A percentile compares a stretch with the other conserved stretches of the same genome.
These are phyloP conservation scores for Xylaria digitata DNA, from an alignment of 2,329 filamentous ascomycete genomes.

Conservation along the genomic window DNA sequence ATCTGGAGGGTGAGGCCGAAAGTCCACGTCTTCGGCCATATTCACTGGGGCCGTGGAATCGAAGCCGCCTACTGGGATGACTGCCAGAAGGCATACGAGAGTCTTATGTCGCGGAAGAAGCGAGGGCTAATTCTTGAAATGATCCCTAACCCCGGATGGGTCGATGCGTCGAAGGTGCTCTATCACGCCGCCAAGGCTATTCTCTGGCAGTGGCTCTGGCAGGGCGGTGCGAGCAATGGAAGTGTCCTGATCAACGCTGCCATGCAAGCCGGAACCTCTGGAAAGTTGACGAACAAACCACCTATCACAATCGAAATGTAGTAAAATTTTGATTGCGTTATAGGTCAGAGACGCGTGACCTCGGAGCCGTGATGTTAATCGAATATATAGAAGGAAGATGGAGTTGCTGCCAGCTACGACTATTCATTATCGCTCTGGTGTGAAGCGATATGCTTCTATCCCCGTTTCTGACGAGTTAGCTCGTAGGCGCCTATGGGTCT, in stretches of 20 bases:
- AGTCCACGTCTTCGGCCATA: conserved; percentile 86
- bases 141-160: conserved; percentile 59
- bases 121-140: conserved; percentile 60
- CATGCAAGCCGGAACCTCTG: conserved; percentile 66
- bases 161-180: conserved; percentile 59
- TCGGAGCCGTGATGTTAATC: background rate
- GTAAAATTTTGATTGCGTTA: background rate
- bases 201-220: conserved; percentile 68
- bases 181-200: conserved; percentile 60
- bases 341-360: background rate
- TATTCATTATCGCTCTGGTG: background rate
- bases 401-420: background rate
- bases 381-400: background rate
- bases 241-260: conserved; percentile 68
- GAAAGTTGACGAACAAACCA: conserved; percentile 56
- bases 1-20: conserved; percentile 78
- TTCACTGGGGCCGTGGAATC: conserved; percentile 79
- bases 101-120: conserved; percentile 61
- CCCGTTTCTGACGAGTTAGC: background rate
- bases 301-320: conserved; percentile 48
- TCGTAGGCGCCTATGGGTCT: background rate
- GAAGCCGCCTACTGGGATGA: conserved; percentile 80
- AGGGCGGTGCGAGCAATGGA: conserved; percentile 62
- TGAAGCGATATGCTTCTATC: background rate
- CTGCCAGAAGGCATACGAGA: conserved; percentile 77